Conservation (phyloP, 495 filamentous ascomycete species). For the Lophium mytilinum region DNA sequence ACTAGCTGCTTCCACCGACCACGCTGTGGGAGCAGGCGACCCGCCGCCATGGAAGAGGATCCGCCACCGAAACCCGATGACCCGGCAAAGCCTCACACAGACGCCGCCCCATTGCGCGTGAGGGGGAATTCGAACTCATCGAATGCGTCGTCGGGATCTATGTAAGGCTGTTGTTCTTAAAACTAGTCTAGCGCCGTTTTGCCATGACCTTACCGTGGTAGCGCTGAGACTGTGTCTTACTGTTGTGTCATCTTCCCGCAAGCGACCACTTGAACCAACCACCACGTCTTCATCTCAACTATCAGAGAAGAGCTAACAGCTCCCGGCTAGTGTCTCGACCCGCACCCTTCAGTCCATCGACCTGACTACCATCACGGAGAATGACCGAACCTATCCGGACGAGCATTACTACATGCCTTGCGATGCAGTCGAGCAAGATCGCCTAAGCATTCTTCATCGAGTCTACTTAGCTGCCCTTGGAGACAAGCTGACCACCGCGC, state of each 20-base stretch:
- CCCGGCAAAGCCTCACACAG: conserved; percentile 21
- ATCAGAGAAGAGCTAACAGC: not conserved
- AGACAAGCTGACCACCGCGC: conserved; percentile 24
- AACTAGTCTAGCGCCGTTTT: not conserved
- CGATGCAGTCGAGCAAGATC: conserved; percentile 65
- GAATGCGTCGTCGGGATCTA: conserved; percentile 9
- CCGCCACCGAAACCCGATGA: conserved; percentile 23
- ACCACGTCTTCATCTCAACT: not conserved
- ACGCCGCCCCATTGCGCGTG: conserved; percentile 14
- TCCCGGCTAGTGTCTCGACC: conserved; percentile 9
- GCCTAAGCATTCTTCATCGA: conserved; percentile 50
- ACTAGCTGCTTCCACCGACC: not conserved
- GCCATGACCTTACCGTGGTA: not conserved
- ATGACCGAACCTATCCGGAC: conserved; percentile 60
- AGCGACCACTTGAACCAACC: too few species aligned
- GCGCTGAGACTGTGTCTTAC: too few species aligned
- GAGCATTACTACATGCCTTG: conserved; percentile 67
- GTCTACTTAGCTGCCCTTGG: conserved; percentile 25
- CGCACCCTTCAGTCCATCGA: conserved; percentile 19
- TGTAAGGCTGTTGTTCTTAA: conserved; percentile 12
- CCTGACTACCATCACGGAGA: conserved; percentile 41
- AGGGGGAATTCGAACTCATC: conserved; percentile 16
- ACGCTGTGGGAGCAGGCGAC: conserved; percentile 1
- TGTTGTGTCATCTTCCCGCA: too few species aligned
- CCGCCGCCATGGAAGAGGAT: conserved; percentile 26